phyloP scores from a whole-genome alignment of 768 basidiomycete species.

The Tephrocybe sp. region DNA sequence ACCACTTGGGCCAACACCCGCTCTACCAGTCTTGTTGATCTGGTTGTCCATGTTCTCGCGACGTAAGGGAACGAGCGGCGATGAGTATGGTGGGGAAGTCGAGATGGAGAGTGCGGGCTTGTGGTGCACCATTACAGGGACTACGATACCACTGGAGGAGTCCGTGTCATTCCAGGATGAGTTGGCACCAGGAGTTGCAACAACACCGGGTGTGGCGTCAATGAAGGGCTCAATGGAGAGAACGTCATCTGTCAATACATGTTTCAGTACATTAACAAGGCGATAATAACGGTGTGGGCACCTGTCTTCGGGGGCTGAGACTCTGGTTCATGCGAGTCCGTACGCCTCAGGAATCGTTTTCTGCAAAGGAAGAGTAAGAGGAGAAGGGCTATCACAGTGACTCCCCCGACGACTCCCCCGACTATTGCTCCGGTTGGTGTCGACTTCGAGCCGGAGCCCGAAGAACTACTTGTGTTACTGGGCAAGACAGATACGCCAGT shows the following conservation, averaged over 20 bases:
- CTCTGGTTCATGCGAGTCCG: neutral
- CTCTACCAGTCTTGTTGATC: neutral
- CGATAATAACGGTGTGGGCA: neutral
- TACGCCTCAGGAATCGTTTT: neutral
- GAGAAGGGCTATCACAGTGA: neutral
- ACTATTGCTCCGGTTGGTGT: slow-evolving; percentile 4
- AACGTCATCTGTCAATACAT: neutral
- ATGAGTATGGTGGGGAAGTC: neutral
- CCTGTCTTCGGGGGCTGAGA: neutral
- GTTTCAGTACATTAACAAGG: neutral
- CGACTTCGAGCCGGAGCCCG: neutral
- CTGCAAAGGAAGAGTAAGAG: neutral
- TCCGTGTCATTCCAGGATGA: neutral
- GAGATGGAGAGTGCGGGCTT: neutral
- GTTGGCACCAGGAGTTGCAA: neutral
- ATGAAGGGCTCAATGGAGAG: neutral
- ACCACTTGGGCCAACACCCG: neutral
- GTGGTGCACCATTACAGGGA: neutral
- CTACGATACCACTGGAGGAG: neutral
- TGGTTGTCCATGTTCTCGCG: neutral
- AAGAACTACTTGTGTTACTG: neutral
- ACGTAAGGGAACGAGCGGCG: neutral
- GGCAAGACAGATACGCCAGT: neutral
- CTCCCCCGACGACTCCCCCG: slow-evolving; percentile 7
- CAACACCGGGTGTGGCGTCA: neutral